Evolutionary conservation across 495 filamentous ascomycete species (phyloP).

Genomic region (Chaetomium cochliodes): DNA sequence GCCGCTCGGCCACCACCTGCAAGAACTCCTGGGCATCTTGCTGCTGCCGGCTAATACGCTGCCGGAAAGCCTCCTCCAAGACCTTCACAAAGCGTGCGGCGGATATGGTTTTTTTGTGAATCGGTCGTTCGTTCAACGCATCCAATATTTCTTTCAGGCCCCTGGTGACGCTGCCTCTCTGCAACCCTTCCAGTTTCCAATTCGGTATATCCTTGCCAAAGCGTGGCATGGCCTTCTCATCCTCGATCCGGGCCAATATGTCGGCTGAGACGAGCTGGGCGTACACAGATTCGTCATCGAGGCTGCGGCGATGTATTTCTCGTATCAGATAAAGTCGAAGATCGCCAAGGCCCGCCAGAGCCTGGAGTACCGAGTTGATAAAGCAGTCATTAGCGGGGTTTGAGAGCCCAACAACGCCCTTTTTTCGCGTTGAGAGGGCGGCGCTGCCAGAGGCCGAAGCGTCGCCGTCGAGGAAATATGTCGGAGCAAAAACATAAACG

Average conservation of each 20-base stretch:
- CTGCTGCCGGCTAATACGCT: constrained; percentile 87
- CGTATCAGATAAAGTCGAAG: constrained; percentile 86
- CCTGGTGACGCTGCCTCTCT: constrained; percentile 76
- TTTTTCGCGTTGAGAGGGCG: constrained; percentile 63
- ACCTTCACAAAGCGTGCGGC: constrained; percentile 73
- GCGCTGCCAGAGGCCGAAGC: constrained; percentile 39
- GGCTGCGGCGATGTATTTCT: constrained; percentile 74
- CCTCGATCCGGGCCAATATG: constrained; percentile 22
- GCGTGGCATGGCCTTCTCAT: constrained; percentile 18
- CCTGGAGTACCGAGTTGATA: constrained; percentile 96
- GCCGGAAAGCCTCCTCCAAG: constrained; percentile 81
- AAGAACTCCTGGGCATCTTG: constrained; percentile 99
- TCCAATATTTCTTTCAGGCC: constrained; percentile 92
- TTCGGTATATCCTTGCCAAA: constrained; percentile 51
- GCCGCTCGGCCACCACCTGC: constrained; percentile 85
- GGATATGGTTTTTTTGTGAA: constrained; percentile 91
- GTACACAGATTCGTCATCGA: constrained; percentile 75
- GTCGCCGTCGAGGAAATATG: constrained; percentile 86
- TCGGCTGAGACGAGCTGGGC: constrained; percentile 52
- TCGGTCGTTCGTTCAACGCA: constrained; percentile 87
- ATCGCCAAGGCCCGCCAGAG: constrained; percentile 89
- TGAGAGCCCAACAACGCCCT: constrained; percentile 80
- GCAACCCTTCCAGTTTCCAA: constrained; percentile 70
- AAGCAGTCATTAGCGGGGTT: constrained; percentile 99
- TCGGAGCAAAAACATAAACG: constrained; percentile 95